phyloP scores from a whole-genome alignment of 441 rosid genomes.

The Erysimum cheiri region DNA sequence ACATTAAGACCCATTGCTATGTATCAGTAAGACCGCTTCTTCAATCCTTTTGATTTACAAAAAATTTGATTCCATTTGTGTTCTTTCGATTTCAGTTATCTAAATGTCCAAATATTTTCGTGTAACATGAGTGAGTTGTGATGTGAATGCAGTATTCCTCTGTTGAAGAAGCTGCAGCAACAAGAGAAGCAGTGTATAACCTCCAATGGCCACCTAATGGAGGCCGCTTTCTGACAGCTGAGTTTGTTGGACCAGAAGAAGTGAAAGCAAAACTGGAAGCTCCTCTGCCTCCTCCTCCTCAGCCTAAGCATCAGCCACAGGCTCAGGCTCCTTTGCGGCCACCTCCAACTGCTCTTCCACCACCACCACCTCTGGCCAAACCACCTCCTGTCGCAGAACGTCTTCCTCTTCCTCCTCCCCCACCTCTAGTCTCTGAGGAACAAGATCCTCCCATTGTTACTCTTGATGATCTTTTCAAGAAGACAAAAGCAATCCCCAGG shows the following conservation, averaged over 20 bases:
- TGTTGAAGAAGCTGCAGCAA: conserved; percentile 80
- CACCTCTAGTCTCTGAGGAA: conserved; percentile 67
- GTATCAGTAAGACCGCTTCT: conserved; percentile 66
- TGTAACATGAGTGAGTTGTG: conserved; percentile 16
- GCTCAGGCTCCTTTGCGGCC: conserved; percentile 62
- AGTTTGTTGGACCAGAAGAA: conserved; percentile 86
- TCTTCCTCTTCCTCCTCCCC: conserved; percentile 65
- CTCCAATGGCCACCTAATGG: conserved; percentile 97
- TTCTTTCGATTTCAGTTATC: background rate
- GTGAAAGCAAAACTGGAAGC: conserved; percentile 70
- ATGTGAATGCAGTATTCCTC: conserved; percentile 74
- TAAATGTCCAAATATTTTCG: conserved; percentile 19
- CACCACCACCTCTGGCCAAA: conserved; percentile 63
- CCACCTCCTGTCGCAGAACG: conserved; percentile 59
- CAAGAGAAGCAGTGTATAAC: conserved; percentile 89
- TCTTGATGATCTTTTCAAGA: conserved; percentile 88
- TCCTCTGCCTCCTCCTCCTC: conserved; percentile 53
- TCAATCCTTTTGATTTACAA: conserved; percentile 11
- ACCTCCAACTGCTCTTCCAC: conserved; percentile 66
- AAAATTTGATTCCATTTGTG: background rate
- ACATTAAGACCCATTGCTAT: conserved; percentile 95
- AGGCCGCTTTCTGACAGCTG: conserved; percentile 81
- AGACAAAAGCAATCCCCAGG: conserved; percentile 91
- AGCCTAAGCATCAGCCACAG: conserved; percentile 53
- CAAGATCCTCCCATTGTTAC: conserved; percentile 86